Conservation (phyloP, 306 rosid genomes). For the Lotus japonicus region DNA sequence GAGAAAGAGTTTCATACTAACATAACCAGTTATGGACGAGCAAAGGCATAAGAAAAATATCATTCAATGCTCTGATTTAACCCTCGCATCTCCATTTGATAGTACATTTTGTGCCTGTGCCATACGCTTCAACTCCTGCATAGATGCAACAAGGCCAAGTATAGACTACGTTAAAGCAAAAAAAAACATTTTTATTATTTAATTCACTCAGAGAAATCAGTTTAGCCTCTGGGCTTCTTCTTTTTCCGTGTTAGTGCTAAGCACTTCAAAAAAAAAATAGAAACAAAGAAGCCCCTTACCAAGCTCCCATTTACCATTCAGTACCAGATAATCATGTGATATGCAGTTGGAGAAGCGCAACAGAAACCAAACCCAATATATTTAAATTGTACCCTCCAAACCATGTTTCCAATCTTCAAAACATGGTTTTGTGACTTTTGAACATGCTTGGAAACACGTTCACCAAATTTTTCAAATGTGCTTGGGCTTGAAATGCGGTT, state of each 20-base stretch:
- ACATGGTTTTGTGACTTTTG: too few species aligned
- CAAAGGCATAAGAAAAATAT: background rate
- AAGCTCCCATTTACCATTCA: background rate
- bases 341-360: background rate
- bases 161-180: background rate
- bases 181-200: background rate
- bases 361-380: background rate
- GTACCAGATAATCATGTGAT: background rate
- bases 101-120: conserved; percentile 70
- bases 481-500: too few species aligned
- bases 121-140: conserved; percentile 74
- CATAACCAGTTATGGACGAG: background rate
- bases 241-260: too few species aligned
- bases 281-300: background rate
- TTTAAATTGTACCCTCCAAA: too few species aligned
- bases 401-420: too few species aligned
- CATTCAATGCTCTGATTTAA: conserved; percentile 53
- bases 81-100: conserved; percentile 84
- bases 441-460: too few species aligned
- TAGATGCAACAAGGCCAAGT: conserved; percentile 10
- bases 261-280: background rate
- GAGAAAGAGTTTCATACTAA: background rate
- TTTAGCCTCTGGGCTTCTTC: background rate
- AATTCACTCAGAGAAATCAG: background rate
- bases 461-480: too few species aligned